Evolutionary conservation across 2,329 filamentous ascomycete species (phyloP), one percentile per base, ranked within the genome.

Genomic region (Phyllachora maydis): DNA sequence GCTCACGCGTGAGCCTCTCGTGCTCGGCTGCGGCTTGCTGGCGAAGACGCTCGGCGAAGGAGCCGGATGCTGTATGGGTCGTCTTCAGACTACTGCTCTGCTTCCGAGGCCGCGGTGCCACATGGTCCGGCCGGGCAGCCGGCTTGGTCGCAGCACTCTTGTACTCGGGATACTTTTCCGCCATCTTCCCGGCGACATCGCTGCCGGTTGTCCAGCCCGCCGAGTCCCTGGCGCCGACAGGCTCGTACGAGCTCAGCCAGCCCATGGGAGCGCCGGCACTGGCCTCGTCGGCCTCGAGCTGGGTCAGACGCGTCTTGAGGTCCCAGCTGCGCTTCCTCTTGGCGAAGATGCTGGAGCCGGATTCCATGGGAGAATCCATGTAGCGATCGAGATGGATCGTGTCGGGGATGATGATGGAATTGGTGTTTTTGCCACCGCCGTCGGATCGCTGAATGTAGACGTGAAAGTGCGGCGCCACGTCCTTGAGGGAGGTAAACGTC

Each of bases 331-430:
- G 55, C 30, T 70, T 59, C 14, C 81, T 68, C 20, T 64, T 56
- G 20, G 59, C 50, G 41, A 77, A 64, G 3, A 81, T 50, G 2
- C 60, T 49, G n/a, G n/a, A n/a, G n/a, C n/a, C n/a, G 3, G 69
- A 64, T 19, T 66, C 57, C 4, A 58, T 54, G 1, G 59, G 53
- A 4, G 65, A 63, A 30, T 79, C 70, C 59, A 83, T 73, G 44
- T 91, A 98, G 14, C 83, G 66, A 46, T 95, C 88, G 25, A 98
- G 56, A 40, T 78, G 91, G 8, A 98, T 59, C 2, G 62, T 71
- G 33, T 88, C 73, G 4, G 74, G 70, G n/a, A 98, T 66, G 11
- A 67, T 59, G 8, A 98, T 64, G 8, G 77, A 67, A 30, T 82
- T 70, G 25, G 67, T 68, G 14, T 82, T 81, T 40, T 91, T 91